These are phyloP conservation scores for Liquidambar formosana DNA, from an alignment of 164 flowering plant species.

Conservation along the genomic window DNA sequence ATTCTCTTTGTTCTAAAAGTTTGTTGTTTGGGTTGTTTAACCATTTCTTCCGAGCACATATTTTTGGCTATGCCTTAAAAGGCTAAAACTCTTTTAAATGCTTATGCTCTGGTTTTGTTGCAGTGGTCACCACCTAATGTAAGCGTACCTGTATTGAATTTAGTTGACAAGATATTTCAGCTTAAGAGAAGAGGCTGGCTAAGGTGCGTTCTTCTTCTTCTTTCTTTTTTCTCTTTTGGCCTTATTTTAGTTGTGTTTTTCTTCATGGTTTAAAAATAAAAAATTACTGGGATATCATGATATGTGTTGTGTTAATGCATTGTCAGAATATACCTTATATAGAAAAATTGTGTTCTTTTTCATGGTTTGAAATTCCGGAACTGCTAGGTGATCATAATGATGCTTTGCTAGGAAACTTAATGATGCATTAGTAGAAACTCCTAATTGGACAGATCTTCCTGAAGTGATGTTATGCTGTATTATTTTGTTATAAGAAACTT, in stretches of 20 bases:
- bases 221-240: neutral
- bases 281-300: no score
- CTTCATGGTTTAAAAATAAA: neutral
- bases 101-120: slow-evolving; percentile 21
- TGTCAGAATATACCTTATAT: no score
- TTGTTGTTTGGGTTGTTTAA: neutral
- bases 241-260: no score
- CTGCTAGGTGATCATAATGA: slow-evolving; percentile 3
- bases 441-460: neutral
- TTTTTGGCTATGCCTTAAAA: slow-evolving; percentile 1
- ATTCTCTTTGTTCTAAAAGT: neutral
- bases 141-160: slow-evolving; percentile 83
- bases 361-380: neutral
- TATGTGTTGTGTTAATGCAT: no score
- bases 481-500: neutral
- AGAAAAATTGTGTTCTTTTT: slow-evolving; percentile 18
- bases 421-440: neutral
- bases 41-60: neutral
- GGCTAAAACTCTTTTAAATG: neutral
- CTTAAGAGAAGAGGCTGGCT: slow-evolving; percentile 98
- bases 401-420: neutral
- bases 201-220: slow-evolving; percentile 53
- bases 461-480: neutral
- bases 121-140: slow-evolving; percentile 99
- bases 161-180: slow-evolving; percentile 93